Base-by-base conservation (phyloP, 2,329 filamentous ascomycete species). In the Calycina herbarum region DNA sequence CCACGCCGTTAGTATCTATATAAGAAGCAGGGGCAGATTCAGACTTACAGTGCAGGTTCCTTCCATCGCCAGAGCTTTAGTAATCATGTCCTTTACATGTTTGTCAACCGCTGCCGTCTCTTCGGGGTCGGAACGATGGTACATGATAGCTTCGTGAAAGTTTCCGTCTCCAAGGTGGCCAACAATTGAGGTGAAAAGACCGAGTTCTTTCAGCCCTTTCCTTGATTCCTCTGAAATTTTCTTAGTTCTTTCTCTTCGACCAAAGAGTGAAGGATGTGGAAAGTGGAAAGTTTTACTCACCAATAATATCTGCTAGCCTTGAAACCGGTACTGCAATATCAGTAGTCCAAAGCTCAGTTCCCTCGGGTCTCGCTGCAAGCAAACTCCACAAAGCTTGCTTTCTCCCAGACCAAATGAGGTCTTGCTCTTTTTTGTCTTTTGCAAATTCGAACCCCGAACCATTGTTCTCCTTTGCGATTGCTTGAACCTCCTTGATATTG, bases 151-250 rank as follows among this genome's bases (percentile, higher is more conserved):
- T 27, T 61, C 51, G 42, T 66, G 64, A 24, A 65, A 74, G 89
- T 91, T 76, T 93, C 89, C 94, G 74, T 97, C 93, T 8, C 94
- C 93, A 63, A 97, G 89, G 74, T 97, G 94, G 6, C 94, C 94
- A 2, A 97, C 82, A 29, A 96, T 91, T 71, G 89, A 92, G 1
- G 92, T 91, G 75, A 96, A 96, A 1, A 96, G 79, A 0, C 91
- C 92, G 8, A 96, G 82, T 13, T 91, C 87, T 72, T 93, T 90
- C 82, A 95, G 88, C 73, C 96, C 92, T 75, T 91, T 90, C 79
- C 96, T 96, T 68, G 90, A 93, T 51, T 92, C 82, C 76, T 96
- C 69, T 68, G 61, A 40, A 3, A 11, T 51, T 13, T 62, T 33
- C 38, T 20, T 54, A 59, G 35, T 51, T 31, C 31, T 24, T 35